Evolutionary conservation across 2,329 filamentous ascomycete genomes (phyloP).

Genomic region (Grosmannia penicillata): DNA sequence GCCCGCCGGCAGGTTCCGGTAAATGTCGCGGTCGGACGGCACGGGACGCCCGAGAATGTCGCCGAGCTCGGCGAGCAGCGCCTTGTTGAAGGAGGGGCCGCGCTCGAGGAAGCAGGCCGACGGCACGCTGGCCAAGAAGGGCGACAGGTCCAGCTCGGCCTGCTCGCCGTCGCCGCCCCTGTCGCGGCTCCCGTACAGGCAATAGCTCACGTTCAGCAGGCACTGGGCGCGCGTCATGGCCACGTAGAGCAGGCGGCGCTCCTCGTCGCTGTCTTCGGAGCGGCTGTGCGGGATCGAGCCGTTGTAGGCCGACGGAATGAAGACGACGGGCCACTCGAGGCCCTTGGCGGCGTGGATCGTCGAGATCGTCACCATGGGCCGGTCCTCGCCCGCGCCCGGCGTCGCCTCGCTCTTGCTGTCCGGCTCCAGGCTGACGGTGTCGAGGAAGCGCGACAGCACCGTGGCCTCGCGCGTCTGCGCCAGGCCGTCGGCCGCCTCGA

Average conservation of each 20-base stretch:
- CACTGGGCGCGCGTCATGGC: constrained; percentile 91
- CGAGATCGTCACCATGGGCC: constrained; percentile 67
- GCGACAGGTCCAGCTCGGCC: constrained; percentile 47
- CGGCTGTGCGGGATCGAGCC: constrained; percentile 83
- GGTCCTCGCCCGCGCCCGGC: constrained; percentile 36
- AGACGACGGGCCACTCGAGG: constrained; percentile 90
- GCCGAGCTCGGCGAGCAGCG: constrained; percentile 50
- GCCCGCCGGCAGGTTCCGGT: constrained; percentile 35
- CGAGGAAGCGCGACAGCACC: constrained; percentile 62
- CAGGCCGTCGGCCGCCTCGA: constrained; percentile 56
- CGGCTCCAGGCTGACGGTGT: constrained; percentile 75
- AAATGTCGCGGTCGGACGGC: constrained; percentile 40
- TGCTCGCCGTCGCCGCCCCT: constrained; percentile 17
- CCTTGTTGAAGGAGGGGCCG: constrained; percentile 55
- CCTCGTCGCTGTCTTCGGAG: constrained; percentile 74
- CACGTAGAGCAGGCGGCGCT: constrained; percentile 79
- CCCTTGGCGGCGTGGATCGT: constrained; percentile 96
- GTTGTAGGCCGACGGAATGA: constrained; percentile 78
- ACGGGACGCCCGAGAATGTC: constrained; percentile 52
- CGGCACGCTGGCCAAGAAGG: constrained; percentile 50
- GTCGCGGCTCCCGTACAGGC: constrained; percentile 40
- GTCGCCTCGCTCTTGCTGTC: constrained; percentile 55
- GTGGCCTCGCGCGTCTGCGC: constrained; percentile 52
- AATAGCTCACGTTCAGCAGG: constrained; percentile 73
- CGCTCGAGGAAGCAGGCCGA: constrained; percentile 29